Conservation (phyloP, 2,329 filamentous ascomycete genomes). For the Xylaria sp. region DNA sequence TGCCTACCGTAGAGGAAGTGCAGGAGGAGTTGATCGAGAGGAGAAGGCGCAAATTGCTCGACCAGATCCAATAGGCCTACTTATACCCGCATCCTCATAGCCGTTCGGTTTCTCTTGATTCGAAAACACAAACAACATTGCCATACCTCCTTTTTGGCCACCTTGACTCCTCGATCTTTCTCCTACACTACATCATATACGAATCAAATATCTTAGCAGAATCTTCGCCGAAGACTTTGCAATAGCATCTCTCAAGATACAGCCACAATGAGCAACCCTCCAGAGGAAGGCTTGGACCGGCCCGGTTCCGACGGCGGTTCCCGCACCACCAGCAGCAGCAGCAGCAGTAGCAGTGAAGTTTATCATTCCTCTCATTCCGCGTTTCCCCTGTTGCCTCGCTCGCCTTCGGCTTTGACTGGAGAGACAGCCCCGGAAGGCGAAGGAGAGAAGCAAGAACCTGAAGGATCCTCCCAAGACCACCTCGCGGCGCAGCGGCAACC, state of each 20-base stretch:
- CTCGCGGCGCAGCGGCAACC: neutral
- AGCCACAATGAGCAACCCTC: neutral
- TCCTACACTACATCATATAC: neutral
- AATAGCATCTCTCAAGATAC: neutral
- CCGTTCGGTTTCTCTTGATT: neutral
- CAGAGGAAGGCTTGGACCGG: no score
- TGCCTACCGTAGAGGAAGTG: conserved; percentile 90
- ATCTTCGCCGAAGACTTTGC: neutral
- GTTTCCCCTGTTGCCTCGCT: no score
- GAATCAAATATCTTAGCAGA: neutral
- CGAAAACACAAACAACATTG: neutral
- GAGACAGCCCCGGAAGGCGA: neutral
- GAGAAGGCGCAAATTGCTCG: conserved; percentile 78
- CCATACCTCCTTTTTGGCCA: neutral
- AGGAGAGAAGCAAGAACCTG: neutral
- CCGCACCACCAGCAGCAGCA: no score
- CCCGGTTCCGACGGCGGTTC: no score
- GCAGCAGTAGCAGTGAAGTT: no score
- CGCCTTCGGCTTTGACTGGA: no score
- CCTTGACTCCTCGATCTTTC: neutral
- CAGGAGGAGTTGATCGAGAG: conserved; percentile 90
- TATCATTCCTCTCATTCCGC: no score
- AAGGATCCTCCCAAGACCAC: neutral
- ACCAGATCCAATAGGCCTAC: conserved; percentile 62
- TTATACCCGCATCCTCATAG: conserved; percentile 34